A percentile compares a stretch with the other conserved stretches of the same genome.
These are phyloP conservation scores for Brasilioporus rufonigricans DNA, from an alignment of 768 basidiomycete genomes.

Conservation along the genomic window DNA sequence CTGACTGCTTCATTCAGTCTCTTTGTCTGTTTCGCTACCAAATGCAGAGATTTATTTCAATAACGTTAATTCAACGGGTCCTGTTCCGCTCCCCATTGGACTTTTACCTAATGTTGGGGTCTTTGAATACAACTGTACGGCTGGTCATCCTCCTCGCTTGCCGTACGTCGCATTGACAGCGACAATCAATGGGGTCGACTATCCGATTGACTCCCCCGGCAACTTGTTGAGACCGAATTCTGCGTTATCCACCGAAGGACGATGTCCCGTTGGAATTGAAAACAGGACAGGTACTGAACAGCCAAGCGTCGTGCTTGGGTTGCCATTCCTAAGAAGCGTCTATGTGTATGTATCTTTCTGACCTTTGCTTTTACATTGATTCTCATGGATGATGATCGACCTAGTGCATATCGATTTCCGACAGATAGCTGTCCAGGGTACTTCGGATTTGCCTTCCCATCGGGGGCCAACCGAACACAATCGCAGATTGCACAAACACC, in stretches of 20 bases:
- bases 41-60: constrained; percentile 16
- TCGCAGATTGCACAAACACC: constrained; percentile 29
- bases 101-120: background rate
- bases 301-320: constrained; percentile 21
- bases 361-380: background rate
- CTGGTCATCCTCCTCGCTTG: constrained; percentile 2
- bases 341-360: constrained; percentile 24
- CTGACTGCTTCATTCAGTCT: constrained; percentile 11
- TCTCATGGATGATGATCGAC: background rate
- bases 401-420: constrained; percentile 33
- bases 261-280: constrained; percentile 26
- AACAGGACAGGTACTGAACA: constrained; percentile 9
- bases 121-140: constrained; percentile 18
- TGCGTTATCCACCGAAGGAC: background rate
- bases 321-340: constrained; percentile 32
- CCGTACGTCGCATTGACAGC: constrained; percentile 26
- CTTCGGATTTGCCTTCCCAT: constrained; percentile 32
- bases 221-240: constrained; percentile 21
- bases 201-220: no score
- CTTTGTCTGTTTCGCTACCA: constrained; percentile 19
- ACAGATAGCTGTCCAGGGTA: constrained; percentile 29
- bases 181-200: constrained; percentile 34
- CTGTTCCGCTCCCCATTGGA: constrained; percentile 14
- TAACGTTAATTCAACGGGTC: constrained; percentile 20
- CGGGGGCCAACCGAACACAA: constrained; percentile 26